A percentile compares a stretch with the other conserved stretches of the same genome.
These are phyloP conservation scores for Rhodosorus marinus DNA, from an alignment of 23 red algal genomes.

Conservation along the genomic window DNA sequence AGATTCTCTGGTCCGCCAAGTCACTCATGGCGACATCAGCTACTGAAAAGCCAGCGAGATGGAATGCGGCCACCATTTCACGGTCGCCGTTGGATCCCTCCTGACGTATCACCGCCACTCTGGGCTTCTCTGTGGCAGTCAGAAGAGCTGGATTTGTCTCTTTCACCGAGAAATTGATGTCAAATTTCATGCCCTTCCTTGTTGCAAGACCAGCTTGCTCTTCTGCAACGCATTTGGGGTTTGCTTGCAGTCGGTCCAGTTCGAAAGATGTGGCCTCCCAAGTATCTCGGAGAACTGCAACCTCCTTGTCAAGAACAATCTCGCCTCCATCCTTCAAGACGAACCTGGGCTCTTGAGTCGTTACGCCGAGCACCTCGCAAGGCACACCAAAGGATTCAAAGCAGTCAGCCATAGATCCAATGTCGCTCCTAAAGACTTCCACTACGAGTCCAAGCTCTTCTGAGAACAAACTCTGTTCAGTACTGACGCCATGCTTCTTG, in stretches of 20 bases:
- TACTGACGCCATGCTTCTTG: neutral
- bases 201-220: conserved; percentile 10
- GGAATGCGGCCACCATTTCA: conserved; percentile 85
- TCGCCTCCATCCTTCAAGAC: conserved; percentile 2
- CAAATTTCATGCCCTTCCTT: conserved; percentile 13
- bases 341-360: conserved; percentile 10
- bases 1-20: conserved; percentile 16
- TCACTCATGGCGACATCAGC: conserved; percentile 75
- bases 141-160: conserved; percentile 8
- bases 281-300: conserved; percentile 39
- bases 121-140: conserved; percentile 2
- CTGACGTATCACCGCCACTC: conserved; percentile 74
- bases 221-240: conserved; percentile 19
- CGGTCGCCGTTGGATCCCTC: conserved; percentile 99
- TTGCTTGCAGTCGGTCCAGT: conserved; percentile 71
- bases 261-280: conserved; percentile 89
- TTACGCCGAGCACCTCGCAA: conserved; percentile 15
- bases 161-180: conserved; percentile 15
- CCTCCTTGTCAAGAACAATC: conserved; percentile 12
- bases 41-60: conserved; percentile 72
- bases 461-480: conserved; percentile 46
- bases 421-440: conserved; percentile 10
- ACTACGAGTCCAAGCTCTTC: conserved; percentile 76
- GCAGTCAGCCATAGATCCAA: neutral
- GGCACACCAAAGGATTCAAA: conserved; percentile 12